Evolutionary conservation across 495 filamentous ascomycete species (phyloP).

Genomic region (Tuber microsphaerosporum): DNA sequence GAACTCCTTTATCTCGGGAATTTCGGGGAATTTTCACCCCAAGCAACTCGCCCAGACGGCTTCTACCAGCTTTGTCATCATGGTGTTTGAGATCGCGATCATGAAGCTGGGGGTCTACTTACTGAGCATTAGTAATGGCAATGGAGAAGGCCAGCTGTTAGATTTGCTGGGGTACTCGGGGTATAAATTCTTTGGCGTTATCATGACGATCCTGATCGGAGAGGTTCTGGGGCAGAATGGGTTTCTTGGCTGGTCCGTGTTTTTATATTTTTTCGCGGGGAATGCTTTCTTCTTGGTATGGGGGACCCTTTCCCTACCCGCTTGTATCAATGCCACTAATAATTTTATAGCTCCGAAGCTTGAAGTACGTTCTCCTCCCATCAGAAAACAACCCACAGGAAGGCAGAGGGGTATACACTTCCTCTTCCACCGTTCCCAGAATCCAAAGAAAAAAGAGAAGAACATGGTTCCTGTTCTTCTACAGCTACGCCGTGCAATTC

Average conservation of each 20-base stretch:
- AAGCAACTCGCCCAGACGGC: slow-evolving; percentile 85
- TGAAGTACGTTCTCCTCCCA: slow-evolving; percentile 92
- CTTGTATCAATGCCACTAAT: background rate
- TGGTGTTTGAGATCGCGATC: slow-evolving; percentile 76
- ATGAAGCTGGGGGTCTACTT: slow-evolving; percentile 91
- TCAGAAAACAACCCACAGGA: slow-evolving; percentile 48
- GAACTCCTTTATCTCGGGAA: slow-evolving; percentile 76
- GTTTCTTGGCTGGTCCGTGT: slow-evolving; percentile 82
- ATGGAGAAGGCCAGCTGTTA: slow-evolving; percentile 63
- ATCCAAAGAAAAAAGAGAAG: slow-evolving; percentile 72
- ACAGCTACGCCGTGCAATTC: slow-evolving; percentile 88
- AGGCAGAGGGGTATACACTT: slow-evolving; percentile 45
- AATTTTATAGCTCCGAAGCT: slow-evolving; percentile 66
- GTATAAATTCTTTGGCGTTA: slow-evolving; percentile 97
- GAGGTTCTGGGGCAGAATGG: slow-evolving; percentile 60
- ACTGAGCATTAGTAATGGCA: slow-evolving; percentile 78
- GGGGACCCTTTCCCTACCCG: slow-evolving; percentile 30
- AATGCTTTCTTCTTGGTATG: slow-evolving; percentile 91
- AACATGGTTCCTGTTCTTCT: slow-evolving; percentile 92
- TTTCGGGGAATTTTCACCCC: slow-evolving; percentile 88
- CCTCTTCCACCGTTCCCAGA: slow-evolving; percentile 43
- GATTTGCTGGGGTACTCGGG: slow-evolving; percentile 93
- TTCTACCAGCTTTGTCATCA: slow-evolving; percentile 70
- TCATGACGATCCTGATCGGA: slow-evolving; percentile 69
- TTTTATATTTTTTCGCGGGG: slow-evolving; percentile 80